A percentile compares a stretch with the other conserved stretches of the same genome.
phyloP scores from a whole-genome alignment of 495 filamentous ascomycete species.

The Aspergillus cavernicola region DNA sequence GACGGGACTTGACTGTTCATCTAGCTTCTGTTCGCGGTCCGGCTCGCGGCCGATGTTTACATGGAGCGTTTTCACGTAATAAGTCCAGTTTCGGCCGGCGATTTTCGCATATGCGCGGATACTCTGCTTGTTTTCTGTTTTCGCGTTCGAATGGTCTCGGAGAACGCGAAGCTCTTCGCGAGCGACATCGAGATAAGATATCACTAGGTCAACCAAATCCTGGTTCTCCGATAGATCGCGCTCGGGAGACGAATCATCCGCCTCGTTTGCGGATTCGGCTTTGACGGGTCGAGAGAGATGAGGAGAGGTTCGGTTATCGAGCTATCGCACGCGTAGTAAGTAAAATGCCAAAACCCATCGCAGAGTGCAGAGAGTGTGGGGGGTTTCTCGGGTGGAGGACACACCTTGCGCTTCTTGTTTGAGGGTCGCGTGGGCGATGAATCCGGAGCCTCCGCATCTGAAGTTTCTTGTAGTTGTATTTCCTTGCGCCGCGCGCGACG shows the following conservation, averaged over 20 bases:
- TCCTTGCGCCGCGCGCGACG: conserved; percentile 51
- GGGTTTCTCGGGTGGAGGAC: too few species aligned
- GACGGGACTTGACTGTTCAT: conserved; percentile 43
- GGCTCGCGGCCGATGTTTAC: conserved; percentile 83
- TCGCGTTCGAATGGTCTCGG: conserved; percentile 70
- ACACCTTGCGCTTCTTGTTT: conserved; percentile 73
- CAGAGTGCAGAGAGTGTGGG: too few species aligned
- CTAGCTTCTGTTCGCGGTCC: conserved; percentile 48
- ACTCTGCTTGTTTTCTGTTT: conserved; percentile 63
- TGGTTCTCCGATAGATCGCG: conserved; percentile 53
- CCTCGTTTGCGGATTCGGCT: conserved; percentile 40
- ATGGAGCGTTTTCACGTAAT: conserved; percentile 75
- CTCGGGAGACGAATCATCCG: conserved; percentile 45
- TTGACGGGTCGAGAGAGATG: conserved; percentile 24
- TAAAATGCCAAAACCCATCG: too few species aligned
- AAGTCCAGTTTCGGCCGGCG: conserved; percentile 89
- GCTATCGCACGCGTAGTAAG: conserved; percentile 21
- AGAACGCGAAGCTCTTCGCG: conserved; percentile 62
- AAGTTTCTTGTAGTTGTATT: conserved; percentile 45
- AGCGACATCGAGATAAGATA: conserved; percentile 61
- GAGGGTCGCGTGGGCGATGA: conserved; percentile 70
- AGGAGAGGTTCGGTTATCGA: conserved; percentile 34
- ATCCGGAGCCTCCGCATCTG: conserved; percentile 51
- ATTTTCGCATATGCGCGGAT: conserved; percentile 93
- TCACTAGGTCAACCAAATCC: conserved; percentile 69